A percentile compares a stretch with the other conserved stretches of the same genome.
Conservation (phyloP, 176 grass and related monocot genomes). For the Eleusine coracana region DNA sequence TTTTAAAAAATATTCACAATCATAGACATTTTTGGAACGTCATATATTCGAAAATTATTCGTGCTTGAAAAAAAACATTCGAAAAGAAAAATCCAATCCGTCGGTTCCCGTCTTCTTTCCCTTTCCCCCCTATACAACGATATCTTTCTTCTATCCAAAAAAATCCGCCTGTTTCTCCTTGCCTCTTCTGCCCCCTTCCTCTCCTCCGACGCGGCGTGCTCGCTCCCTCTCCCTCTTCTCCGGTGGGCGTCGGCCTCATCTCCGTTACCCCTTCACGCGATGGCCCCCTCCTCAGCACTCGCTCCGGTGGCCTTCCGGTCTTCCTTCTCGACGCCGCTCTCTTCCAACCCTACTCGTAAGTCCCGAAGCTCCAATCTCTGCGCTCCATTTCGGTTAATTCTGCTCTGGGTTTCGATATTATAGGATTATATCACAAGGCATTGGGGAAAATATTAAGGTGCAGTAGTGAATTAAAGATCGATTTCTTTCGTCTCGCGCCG, state of each 20-base stretch:
- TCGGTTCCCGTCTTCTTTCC: background rate
- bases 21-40: background rate
- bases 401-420: background rate
- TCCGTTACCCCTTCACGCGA: background rate
- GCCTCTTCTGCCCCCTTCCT: background rate
- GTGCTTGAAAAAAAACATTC: background rate
- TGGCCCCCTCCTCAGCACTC: slow-evolving; percentile 46
- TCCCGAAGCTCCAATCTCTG: background rate
- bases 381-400: slow-evolving; percentile 22
- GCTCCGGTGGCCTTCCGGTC: slow-evolving; percentile 49
- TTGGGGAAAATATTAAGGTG: background rate
- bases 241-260: slow-evolving; percentile 4
- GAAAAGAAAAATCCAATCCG: background rate
- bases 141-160: slow-evolving; percentile 44
- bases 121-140: background rate
- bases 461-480: background rate
- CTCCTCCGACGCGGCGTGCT: background rate
- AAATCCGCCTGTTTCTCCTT: background rate
- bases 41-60: background rate
- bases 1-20: too few species aligned
- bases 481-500: background rate
- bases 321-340: slow-evolving; percentile 32
- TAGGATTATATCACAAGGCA: background rate
- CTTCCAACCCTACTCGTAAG: slow-evolving; percentile 45
- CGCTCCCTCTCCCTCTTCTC: background rate